phyloP scores from a whole-genome alignment of 2,329 filamentous ascomycete species.

The Sporothrix mexicana region DNA sequence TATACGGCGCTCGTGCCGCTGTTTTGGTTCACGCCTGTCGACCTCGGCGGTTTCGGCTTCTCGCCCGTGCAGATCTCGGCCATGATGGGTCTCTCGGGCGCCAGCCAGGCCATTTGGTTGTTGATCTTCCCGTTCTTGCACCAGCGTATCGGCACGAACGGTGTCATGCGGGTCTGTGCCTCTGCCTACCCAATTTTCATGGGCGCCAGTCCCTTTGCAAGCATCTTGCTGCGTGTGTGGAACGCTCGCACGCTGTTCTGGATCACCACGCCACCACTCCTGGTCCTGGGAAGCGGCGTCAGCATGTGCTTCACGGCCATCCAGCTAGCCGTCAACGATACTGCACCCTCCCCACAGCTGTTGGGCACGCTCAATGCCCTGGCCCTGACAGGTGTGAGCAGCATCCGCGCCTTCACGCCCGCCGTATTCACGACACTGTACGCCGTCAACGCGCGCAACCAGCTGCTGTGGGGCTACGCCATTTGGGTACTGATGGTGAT shows the following conservation, averaged over 20 bases:
- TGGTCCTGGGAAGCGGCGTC: slow-evolving; percentile 66
- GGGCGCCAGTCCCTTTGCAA: slow-evolving; percentile 57
- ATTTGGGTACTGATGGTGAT: slow-evolving; percentile 66
- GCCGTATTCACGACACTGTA: slow-evolving; percentile 70
- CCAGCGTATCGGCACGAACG: slow-evolving; percentile 67
- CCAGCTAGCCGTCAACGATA: slow-evolving; percentile 77
- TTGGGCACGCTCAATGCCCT: slow-evolving; percentile 76
- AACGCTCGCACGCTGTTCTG: slow-evolving; percentile 60
- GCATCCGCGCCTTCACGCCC: slow-evolving; percentile 68
- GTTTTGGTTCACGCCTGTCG: slow-evolving; percentile 68
- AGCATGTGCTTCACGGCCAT: slow-evolving; percentile 73
- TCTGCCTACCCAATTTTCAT: slow-evolving; percentile 70
- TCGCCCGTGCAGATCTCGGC: slow-evolving; percentile 66
- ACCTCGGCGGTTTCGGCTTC: slow-evolving; percentile 70
- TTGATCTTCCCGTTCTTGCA: slow-evolving; percentile 73
- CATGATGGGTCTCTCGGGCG: slow-evolving; percentile 68
- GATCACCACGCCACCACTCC: slow-evolving; percentile 51
- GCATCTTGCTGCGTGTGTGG: slow-evolving; percentile 58
- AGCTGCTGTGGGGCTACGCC: slow-evolving; percentile 68
- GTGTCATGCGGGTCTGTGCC: slow-evolving; percentile 65
- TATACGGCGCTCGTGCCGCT: slow-evolving; percentile 75
- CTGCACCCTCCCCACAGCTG: slow-evolving; percentile 66
- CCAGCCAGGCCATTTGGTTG: slow-evolving; percentile 73
- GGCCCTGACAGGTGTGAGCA: slow-evolving; percentile 66
- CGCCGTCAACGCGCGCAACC: slow-evolving; percentile 67